Percentiles rank a stretch among this genome's conserved stretches.
These are phyloP conservation scores for Acacia melanoxylon DNA, from an alignment of 306 rosid species.

Conservation along the genomic window DNA sequence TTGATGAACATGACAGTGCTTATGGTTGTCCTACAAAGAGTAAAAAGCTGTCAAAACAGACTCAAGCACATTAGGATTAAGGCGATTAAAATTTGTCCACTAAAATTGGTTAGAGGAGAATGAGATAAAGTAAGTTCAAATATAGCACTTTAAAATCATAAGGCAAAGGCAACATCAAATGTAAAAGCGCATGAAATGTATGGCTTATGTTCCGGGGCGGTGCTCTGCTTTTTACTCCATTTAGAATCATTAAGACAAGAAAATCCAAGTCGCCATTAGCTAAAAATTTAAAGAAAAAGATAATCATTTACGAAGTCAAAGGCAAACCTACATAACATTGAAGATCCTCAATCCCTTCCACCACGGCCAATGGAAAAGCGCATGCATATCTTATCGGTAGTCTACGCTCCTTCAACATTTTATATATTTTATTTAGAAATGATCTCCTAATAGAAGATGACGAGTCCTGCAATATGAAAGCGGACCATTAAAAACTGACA, in stretches of 20 bases:
- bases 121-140: not conserved
- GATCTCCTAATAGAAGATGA: conserved; percentile 58
- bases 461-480: conserved; percentile 58
- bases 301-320: not conserved
- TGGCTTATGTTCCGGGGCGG: not conserved
- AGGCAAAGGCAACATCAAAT: not conserved
- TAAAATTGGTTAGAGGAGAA: not conserved
- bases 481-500: conserved; percentile 19
- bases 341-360: conserved; percentile 53
- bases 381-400: conserved; percentile 87
- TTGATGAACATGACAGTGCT: not conserved
- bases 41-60: not conserved
- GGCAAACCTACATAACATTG: conserved; percentile 57
- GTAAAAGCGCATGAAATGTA: not conserved
- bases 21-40: not conserved
- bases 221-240: not conserved
- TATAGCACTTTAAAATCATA: not conserved
- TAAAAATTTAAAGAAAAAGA: not conserved
- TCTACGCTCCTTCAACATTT: conserved; percentile 69
- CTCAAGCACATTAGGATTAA: not conserved
- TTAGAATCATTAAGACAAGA: not conserved
- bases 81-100: not conserved
- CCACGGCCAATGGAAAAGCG: conserved; percentile 70
- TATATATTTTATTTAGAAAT: conserved; percentile 67
- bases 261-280: not conserved